Evolutionary conservation across 495 filamentous ascomycete genomes (phyloP), one percentile per base, ranked within the genome.

Genomic region (Penicilliopsis zonata): DNA sequence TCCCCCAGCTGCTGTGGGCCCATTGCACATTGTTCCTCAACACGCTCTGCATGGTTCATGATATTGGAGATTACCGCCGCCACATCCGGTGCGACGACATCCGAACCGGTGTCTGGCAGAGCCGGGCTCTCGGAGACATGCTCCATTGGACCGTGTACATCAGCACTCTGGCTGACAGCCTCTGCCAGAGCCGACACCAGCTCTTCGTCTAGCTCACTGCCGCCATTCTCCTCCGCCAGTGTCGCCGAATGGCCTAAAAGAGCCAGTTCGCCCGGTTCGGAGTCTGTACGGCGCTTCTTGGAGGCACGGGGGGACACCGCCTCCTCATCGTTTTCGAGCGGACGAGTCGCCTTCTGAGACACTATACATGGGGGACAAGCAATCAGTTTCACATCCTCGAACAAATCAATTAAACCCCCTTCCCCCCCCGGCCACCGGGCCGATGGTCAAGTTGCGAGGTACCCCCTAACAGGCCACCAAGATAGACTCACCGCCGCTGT

Each of bases 21-120:
- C 40, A 65, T 50, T 5, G 48, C 51, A 26, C 50, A 59, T 17
- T 64, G 63, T 32, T 59, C 50, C 31, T 67, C 65, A 17, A 65
- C 50, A 2, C 58, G 55, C 36, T 68, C 67, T 0, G 61, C 55
- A 38, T 65, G 63, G 31, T 67, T 55, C 47, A 67, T 62, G 13
- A 68, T 67, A 17, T 55, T 57, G 2, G 53, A 50, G 9, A 66
- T 60, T 4, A 65, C 52, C 9, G 54, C 51, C 13, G 53, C 48
- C 18, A 63, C 51, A 30, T 60, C 52, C 3, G 51, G 31, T 21
- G 53, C 51, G 29, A 55, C 34, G 29, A 55, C 34, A 13, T 50
- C 47, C 10, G 44, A 17, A n/a, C 28, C 39, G 4, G 38, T 31
- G 14, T 51, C 43, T 17, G 44, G 49, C 4, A 35, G 34, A 13